Evolutionary conservation across 371 early-diverging fungal genomes (phyloP).

Genomic region (Dipsacomyces acuminosporus): DNA sequence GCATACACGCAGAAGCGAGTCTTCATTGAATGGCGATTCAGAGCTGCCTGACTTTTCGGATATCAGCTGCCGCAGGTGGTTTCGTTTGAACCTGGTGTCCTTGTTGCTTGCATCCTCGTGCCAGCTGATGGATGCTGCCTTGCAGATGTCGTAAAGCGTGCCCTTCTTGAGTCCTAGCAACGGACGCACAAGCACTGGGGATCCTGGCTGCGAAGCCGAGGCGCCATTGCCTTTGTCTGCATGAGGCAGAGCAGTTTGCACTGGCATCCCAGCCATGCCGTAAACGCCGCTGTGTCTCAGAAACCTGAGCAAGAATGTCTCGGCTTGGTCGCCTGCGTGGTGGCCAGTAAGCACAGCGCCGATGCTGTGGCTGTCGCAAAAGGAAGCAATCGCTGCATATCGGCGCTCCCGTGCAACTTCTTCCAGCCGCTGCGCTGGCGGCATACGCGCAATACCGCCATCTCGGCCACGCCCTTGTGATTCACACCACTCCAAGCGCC

Average conservation of each 20-base stretch:
- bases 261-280: conserved; percentile 51
- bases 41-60: background rate
- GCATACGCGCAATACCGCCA: background rate
- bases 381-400: conserved; percentile 44
- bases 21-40: conserved; percentile 18
- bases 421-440: conserved; percentile 39
- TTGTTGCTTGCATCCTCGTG: conserved; percentile 52
- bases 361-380: conserved; percentile 33
- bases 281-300: conserved; percentile 51
- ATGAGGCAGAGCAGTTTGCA: conserved; percentile 26
- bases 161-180: conserved; percentile 44
- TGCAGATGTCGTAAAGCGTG: conserved; percentile 44
- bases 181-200: conserved; percentile 44
- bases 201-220: background rate
- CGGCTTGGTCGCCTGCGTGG: conserved; percentile 53
- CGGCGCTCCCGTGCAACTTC: conserved; percentile 49
- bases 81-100: conserved; percentile 35
- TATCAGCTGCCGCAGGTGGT: conserved; percentile 35
- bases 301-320: conserved; percentile 53
- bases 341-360: conserved; percentile 51
- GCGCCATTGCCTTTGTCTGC: background rate
- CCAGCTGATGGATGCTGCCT: conserved; percentile 44
- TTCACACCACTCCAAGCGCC: conserved; percentile 16
- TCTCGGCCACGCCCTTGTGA: too few species aligned
- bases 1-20: conserved; percentile 16